phyloP scores from a whole-genome alignment of 441 rosid species.

The Croton laevigatus region DNA sequence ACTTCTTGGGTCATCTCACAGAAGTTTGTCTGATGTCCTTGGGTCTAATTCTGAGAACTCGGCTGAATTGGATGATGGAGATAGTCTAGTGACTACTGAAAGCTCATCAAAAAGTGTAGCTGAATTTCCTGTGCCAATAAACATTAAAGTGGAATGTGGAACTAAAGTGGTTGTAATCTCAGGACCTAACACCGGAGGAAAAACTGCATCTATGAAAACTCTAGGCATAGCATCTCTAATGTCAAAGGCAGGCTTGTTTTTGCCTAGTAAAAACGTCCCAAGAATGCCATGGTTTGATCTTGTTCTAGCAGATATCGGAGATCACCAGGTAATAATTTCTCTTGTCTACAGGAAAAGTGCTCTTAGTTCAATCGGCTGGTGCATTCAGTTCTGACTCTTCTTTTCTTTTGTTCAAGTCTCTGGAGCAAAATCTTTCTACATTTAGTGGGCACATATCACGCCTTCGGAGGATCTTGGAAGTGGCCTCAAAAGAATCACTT shows the following conservation, averaged over 20 bases:
- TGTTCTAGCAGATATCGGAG: slow-evolving; percentile 91
- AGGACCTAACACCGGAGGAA: slow-evolving; percentile 97
- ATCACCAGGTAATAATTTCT: slow-evolving; percentile 71
- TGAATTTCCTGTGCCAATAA: slow-evolving; percentile 77
- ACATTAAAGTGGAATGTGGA: slow-evolving; percentile 63
- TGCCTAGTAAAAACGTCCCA: slow-evolving; percentile 75
- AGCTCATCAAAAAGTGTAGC: slow-evolving; percentile 25
- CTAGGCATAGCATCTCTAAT: slow-evolving; percentile 78
- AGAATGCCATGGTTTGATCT: slow-evolving; percentile 92
- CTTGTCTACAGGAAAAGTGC: slow-evolving; percentile 21
- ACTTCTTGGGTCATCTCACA: slow-evolving; percentile 56
- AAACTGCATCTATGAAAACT: slow-evolving; percentile 96
- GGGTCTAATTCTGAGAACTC: slow-evolving; percentile 23
- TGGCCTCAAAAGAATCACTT: slow-evolving; percentile 70
- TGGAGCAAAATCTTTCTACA: slow-evolving; percentile 90
- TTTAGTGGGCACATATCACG: slow-evolving; percentile 86
- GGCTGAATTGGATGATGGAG: slow-evolving; percentile 24
- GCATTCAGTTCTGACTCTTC: slow-evolving; percentile 37
- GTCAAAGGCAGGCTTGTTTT: slow-evolving; percentile 89
- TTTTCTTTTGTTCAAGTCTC: slow-evolving; percentile 59
- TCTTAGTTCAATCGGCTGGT: slow-evolving; percentile 24
- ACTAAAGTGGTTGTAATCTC: slow-evolving; percentile 79
- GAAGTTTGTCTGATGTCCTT: slow-evolving; percentile 26
- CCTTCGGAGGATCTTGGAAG: slow-evolving; percentile 64
- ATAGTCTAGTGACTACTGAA: slow-evolving; percentile 22